phyloP scores from a whole-genome alignment of 1,284 basidiomycete genomes.

The Garcileccinum viscosum region DNA sequence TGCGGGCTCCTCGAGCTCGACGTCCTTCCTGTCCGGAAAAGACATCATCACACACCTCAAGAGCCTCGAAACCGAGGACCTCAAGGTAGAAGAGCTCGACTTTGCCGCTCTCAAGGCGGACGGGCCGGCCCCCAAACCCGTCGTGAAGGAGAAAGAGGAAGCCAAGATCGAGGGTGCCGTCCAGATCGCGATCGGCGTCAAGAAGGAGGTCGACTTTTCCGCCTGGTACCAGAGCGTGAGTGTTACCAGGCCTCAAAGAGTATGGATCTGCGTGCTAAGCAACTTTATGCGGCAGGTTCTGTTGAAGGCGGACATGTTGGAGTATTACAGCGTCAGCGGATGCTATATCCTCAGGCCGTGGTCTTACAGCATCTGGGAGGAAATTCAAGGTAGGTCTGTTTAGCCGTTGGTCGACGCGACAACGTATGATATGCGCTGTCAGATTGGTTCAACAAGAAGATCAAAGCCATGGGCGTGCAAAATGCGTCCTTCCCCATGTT shows the following conservation, averaged over 20 bases:
- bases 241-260: slow-evolving; percentile 11
- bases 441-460: slow-evolving; percentile 92
- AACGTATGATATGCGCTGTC: not conserved
- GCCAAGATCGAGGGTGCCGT: slow-evolving; percentile 86
- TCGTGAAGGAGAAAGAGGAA: slow-evolving; percentile 71
- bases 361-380: slow-evolving; percentile 98
- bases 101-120: slow-evolving; percentile 69
- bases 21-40: slow-evolving; percentile 77
- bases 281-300: slow-evolving; percentile 68
- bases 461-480: slow-evolving; percentile 94
- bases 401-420: slow-evolving; percentile 39
- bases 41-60: slow-evolving; percentile 79
- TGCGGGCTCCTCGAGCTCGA: slow-evolving; percentile 71
- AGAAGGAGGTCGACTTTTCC: slow-evolving; percentile 94
- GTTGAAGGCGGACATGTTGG: slow-evolving; percentile 98
- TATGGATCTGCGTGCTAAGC: slow-evolving; percentile 8
- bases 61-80: slow-evolving; percentile 67
- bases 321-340: slow-evolving; percentile 98
- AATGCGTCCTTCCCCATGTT: slow-evolving; percentile 99
- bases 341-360: slow-evolving; percentile 99
- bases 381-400: slow-evolving; percentile 79
- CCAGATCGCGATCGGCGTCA: slow-evolving; percentile 91
- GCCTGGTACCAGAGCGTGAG: slow-evolving; percentile 93
- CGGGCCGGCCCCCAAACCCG: slow-evolving; percentile 47
- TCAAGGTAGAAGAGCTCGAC: slow-evolving; percentile 75